Conservation (phyloP, 1,284 basidiomycete genomes). For the Xerocomus nothofagi region DNA sequence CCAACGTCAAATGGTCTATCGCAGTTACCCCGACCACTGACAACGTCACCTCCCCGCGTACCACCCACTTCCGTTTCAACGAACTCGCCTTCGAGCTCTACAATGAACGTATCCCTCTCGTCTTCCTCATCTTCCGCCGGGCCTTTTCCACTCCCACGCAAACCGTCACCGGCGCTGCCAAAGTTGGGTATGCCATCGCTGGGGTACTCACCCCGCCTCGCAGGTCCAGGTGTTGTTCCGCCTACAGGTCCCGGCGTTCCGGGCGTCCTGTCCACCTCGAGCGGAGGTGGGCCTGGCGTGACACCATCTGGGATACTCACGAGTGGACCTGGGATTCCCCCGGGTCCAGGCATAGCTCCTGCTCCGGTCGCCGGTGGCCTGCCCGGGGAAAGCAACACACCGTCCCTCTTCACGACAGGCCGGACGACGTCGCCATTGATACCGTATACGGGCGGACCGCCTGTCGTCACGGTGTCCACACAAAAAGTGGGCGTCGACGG, state of each 20-base stretch:
- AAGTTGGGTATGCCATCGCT: conserved; percentile 31
- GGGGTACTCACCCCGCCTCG: conserved; percentile 31
- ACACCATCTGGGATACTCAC: conserved; percentile 29
- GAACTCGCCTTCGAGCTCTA: conserved; percentile 18
- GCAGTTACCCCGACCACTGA: conserved; percentile 28
- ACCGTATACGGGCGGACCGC: conserved; percentile 12
- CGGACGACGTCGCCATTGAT: conserved; percentile 33
- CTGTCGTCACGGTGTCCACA: conserved; percentile 5
- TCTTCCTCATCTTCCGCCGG: conserved; percentile 23
- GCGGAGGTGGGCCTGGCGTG: conserved; percentile 20
- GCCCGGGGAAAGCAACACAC: conserved; percentile 15
- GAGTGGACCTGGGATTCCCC: conserved; percentile 31
- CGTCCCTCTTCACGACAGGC: conserved; percentile 18
- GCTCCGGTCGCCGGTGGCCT: conserved; percentile 11
- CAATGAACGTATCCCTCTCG: conserved; percentile 15
- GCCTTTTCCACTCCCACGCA: conserved; percentile 26
- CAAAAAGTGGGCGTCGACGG: conserved; percentile 28
- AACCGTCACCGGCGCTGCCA: conserved; percentile 27
- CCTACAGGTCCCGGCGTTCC: conserved; percentile 30
- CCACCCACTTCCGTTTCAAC: conserved; percentile 15
- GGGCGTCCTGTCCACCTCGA: conserved; percentile 22
- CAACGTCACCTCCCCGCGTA: conserved; percentile 30
- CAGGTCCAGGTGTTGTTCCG: conserved; percentile 32
- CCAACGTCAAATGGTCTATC: conserved; percentile 22
- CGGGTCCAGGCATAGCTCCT: conserved; percentile 32